These are phyloP conservation scores for Ascochyta lentis DNA, from an alignment of 2,329 filamentous ascomycete species.

Conservation along the genomic window DNA sequence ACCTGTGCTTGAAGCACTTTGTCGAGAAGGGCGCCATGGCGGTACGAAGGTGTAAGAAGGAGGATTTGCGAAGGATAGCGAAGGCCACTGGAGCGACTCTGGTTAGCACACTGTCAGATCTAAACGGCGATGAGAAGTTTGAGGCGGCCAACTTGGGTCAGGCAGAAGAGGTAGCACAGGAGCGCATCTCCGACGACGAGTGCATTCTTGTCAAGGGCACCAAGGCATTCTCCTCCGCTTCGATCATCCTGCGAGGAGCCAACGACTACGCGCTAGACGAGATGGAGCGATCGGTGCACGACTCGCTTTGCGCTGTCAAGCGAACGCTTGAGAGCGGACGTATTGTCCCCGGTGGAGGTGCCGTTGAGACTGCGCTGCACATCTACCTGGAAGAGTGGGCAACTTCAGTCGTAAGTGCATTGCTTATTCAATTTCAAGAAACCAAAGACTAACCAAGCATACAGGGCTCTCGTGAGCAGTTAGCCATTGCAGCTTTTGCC, in stretches of 20 bases:
- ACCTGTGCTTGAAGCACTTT: slow-evolving; percentile 92
- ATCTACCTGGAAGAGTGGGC: slow-evolving; percentile 99
- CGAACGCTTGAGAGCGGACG: slow-evolving; percentile 94
- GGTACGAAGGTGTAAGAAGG: slow-evolving; percentile 96
- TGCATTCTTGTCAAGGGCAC: slow-evolving; percentile 97
- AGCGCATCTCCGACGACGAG: slow-evolving; percentile 98
- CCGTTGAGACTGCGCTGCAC: slow-evolving; percentile 97
- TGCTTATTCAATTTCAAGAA: slow-evolving; percentile 85
- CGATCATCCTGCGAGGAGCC: slow-evolving; percentile 91
- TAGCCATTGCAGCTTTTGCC: slow-evolving; percentile 97
- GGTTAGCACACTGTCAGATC: slow-evolving; percentile 89
- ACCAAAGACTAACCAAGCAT: slow-evolving; percentile 9
- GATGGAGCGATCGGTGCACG: slow-evolving; percentile 98
- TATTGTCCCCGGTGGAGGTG: slow-evolving; percentile 94
- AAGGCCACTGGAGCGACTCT: slow-evolving; percentile 94
- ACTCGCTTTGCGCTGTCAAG: slow-evolving; percentile 96
- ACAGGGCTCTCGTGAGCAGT: slow-evolving; percentile 87
- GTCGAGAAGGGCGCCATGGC: slow-evolving; percentile 95
- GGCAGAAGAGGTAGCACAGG: slow-evolving; percentile 96
- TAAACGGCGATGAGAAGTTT: slow-evolving; percentile 97
- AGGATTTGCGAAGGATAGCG: slow-evolving; percentile 93
- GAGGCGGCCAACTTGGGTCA: slow-evolving; percentile 87
- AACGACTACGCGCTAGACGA: slow-evolving; percentile 98
- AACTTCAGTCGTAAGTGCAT: slow-evolving; percentile 81
- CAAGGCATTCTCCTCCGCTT: slow-evolving; percentile 91